Conservation (phyloP, 208 protist species). For the Acanthamoeba lenticulata region DNA sequence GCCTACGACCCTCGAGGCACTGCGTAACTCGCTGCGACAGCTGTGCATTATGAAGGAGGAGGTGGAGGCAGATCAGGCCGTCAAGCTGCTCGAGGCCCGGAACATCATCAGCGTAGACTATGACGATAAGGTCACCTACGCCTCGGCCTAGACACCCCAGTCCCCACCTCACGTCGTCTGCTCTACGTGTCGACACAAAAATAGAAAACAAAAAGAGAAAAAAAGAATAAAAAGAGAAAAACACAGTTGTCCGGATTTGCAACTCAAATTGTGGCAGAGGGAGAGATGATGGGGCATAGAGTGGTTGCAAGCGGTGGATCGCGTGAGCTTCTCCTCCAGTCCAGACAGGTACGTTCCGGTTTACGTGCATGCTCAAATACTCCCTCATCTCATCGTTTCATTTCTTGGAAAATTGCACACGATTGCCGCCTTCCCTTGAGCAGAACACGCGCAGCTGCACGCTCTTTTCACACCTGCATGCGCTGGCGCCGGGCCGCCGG, state of each 20-base stretch:
- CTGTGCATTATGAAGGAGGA: slow-evolving; percentile 17
- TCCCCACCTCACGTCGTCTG: no score
- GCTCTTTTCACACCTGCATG: not conserved
- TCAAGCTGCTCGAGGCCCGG: not conserved
- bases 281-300: not conserved
- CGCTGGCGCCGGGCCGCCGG: not conserved
- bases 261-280: not conserved
- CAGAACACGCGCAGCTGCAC: no score
- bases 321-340: not conserved
- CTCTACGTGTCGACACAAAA: no score
- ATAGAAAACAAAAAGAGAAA: not conserved
- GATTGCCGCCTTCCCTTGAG: no score
- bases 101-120: slow-evolving; percentile 14
- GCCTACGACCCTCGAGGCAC: not conserved
- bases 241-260: not conserved
- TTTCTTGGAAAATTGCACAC: no score
- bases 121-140: slow-evolving; percentile 53
- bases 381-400: no score
- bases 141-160: not conserved
- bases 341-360: no score
- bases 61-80: not conserved
- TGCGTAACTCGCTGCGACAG: slow-evolving; percentile 20
- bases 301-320: not conserved
- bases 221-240: not conserved
- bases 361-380: no score